phyloP scores from a whole-genome alignment of 2,329 filamentous ascomycete genomes.

The Celoporthe dispersa region DNA sequence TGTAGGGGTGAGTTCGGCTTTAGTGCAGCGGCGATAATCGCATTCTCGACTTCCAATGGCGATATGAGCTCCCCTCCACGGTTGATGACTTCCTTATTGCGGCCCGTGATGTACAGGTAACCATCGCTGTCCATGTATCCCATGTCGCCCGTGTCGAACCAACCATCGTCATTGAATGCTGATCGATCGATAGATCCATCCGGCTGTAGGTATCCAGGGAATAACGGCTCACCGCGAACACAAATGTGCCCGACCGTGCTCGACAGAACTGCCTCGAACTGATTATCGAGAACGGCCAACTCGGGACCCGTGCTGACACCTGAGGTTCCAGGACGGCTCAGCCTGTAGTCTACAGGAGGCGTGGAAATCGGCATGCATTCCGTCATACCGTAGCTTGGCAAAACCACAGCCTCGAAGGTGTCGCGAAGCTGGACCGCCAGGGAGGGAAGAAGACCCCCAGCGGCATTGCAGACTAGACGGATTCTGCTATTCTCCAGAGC shows the following conservation, averaged over 20 bases:
- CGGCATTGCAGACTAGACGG: constrained; percentile 87
- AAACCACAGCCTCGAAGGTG: constrained; percentile 76
- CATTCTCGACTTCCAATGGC: constrained; percentile 86
- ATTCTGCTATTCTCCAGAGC: constrained; percentile 62
- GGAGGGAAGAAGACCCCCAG: constrained; percentile 80
- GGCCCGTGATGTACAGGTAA: constrained; percentile 84
- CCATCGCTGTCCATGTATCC: constrained; percentile 80
- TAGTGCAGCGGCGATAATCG: constrained; percentile 23
- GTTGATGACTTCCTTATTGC: constrained; percentile 92
- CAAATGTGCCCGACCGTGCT: constrained; percentile 81
- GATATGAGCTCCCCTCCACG: constrained; percentile 90
- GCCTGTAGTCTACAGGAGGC: constrained; percentile 70
- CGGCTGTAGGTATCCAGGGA: constrained; percentile 77
- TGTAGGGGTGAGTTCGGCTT: constrained; percentile 17
- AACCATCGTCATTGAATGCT: constrained; percentile 75
- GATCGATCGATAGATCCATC: constrained; percentile 76
- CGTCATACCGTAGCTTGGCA: constrained; percentile 93
- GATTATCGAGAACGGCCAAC: constrained; percentile 74
- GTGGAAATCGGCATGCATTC: constrained; percentile 88
- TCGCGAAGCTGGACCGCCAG: constrained; percentile 79
- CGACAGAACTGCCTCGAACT: constrained; percentile 69
- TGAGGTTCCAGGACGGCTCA: constrained; percentile 69
- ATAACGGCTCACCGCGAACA: constrained; percentile 82
- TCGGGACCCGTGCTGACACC: constrained; percentile 84
- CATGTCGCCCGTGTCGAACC: constrained; percentile 88